Evolutionary conservation across 228 moss, liverwort and hornwort genomes (phyloP), one percentile per base, ranked within the genome.

Genomic region (Sphagnum magellanicum): DNA sequence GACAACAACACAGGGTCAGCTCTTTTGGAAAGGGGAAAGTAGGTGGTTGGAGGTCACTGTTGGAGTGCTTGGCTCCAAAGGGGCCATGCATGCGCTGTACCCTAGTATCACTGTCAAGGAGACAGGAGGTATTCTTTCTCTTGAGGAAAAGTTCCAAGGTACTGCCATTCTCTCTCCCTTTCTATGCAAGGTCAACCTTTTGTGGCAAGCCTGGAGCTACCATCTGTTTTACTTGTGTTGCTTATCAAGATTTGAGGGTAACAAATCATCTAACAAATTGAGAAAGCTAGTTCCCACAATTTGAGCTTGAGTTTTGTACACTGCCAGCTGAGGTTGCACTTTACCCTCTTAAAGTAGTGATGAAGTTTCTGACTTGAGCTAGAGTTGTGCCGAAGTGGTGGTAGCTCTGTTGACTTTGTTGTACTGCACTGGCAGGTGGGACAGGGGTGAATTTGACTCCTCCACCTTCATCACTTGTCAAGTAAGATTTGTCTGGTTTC

Each of bases 91-190:
- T 67, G 88, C 90, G 46, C 68, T 97, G 46, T 92, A 86, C 78
- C 97, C 97, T 14, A 97, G 97, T 74, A 97, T 97, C 83, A 97
- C 97, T 68, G 93, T 97, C 53, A 97, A 97, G 70, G 91, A 93
- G 79, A 86, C 79, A 65, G 97, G 93, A 74, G 86, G 89, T 53
- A 91, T 97, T 65, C 74, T 97, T 61, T 90, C 90, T 15, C 82
- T 97, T 7, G 97, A 97, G 78, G 93, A 97, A 66, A 97, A 97
- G 67, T 97, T 97, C 68, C 97, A 97, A 93, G 94, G 94, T 88
- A 66, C 50, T 47, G 57, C 48, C 7, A 57, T 59, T 64, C 10
- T 68, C 46, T 46, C 14, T 9, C 50, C 64, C 16, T 65, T 14
- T 46, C 69, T 48, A 10, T 32, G 32, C 32, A 32, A 3, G 32